These are phyloP conservation scores for Acanthamoeba lenticulata DNA, from an alignment of 208 protist species.

Conservation along the genomic window DNA sequence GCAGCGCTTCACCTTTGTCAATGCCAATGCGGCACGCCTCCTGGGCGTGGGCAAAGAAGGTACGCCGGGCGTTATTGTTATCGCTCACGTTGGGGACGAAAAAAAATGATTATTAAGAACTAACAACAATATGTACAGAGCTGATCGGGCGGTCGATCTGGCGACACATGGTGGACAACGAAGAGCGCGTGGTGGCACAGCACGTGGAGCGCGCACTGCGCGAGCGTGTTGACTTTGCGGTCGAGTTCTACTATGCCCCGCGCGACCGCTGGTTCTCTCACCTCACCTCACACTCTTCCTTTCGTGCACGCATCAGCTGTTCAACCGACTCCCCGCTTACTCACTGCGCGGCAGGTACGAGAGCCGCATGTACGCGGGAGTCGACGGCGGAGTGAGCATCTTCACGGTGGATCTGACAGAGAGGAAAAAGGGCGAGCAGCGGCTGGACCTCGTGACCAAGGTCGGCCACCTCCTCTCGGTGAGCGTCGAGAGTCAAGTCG, in stretches of 20 bases:
- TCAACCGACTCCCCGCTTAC: too few relatives aligned
- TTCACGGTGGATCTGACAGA: neutral
- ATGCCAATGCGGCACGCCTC: neutral
- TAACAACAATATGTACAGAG: too few relatives aligned
- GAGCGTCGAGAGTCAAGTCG: neutral
- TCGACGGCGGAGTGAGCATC: neutral
- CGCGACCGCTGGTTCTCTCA: neutral
- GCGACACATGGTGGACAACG: too few relatives aligned
- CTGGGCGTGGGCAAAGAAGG: conserved; percentile 5
- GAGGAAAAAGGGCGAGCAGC: neutral
- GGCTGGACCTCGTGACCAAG: neutral
- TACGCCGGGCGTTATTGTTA: neutral
- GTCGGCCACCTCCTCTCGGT: neutral
- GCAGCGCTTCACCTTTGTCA: neutral
- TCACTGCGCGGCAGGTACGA: neutral
- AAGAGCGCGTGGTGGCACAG: too few relatives aligned
- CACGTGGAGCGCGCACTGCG: too few relatives aligned
- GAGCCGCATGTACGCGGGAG: neutral
- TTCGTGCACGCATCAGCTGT: neutral
- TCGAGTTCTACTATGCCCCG: too few relatives aligned
- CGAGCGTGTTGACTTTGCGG: too few relatives aligned
- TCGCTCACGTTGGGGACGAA: neutral
- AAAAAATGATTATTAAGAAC: too few relatives aligned
- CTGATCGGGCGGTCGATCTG: too few relatives aligned
- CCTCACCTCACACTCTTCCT: neutral